phyloP scores from a whole-genome alignment of 495 filamentous ascomycete species.

The Annulohypoxylon nitens region DNA sequence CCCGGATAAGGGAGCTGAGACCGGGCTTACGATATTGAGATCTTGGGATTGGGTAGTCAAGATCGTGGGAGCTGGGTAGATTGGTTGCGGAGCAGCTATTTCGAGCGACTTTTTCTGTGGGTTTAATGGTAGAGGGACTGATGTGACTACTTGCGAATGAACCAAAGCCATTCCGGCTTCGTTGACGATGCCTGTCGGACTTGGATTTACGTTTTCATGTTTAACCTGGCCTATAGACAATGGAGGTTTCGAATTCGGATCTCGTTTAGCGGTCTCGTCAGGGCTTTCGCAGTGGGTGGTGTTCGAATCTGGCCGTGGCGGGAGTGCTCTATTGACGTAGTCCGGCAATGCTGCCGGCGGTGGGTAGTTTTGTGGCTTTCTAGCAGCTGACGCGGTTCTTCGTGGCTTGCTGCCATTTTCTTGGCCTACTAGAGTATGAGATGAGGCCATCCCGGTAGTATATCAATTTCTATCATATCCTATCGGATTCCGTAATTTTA shows the following conservation, averaged over 20 bases:
- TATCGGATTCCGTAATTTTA: background rate
- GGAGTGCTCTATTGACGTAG: constrained; percentile 41
- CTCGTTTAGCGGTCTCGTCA: background rate
- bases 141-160: constrained; percentile 13
- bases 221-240: background rate
- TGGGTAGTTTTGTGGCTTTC: constrained; percentile 20
- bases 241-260: background rate
- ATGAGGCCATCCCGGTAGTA: constrained; percentile 29
- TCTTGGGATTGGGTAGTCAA: constrained; percentile 7
- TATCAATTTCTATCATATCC: background rate
- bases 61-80: constrained; percentile 24
- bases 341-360: constrained; percentile 34
- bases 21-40: constrained; percentile 30
- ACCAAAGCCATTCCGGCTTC: constrained; percentile 23
- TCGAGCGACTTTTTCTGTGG: background rate
- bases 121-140: background rate
- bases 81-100: constrained; percentile 33
- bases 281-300: constrained; percentile 10
- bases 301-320: constrained; percentile 25
- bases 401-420: background rate
- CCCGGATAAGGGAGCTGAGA: constrained; percentile 22
- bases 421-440: background rate
- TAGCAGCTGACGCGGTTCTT: background rate
- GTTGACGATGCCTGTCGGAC: constrained; percentile 3
- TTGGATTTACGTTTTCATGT: background rate